Base-by-base conservation (phyloP, 1,284 basidiomycete genomes). In the Anthracocystis walkeri region DNA sequence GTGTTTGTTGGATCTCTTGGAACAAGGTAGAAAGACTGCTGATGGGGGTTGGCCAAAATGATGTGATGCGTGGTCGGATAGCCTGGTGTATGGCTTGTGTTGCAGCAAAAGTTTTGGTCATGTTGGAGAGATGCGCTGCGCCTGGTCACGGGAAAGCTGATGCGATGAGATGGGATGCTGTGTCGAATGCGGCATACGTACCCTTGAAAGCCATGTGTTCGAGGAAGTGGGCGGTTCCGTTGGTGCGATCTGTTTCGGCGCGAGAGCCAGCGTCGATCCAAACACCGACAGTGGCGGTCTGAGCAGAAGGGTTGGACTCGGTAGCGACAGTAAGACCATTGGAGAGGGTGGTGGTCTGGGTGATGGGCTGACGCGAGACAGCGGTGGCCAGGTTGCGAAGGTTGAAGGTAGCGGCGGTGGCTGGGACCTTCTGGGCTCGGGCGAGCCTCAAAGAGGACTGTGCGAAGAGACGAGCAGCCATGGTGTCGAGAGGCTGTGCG, bases 241-340 rank as follows among this genome's bases (percentile, higher is more conserved):
- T 97, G 58, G 92, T 97, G 86, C 90, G 90, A 87, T 93, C 91
- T 56, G 92, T 96, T 89, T 99, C 97, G 71, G 94, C 95, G 70
- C 97, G 90, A 73, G 94, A 96, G 78, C 97, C 97, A 68, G 96
- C 95, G 85, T 98, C 96, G 84, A 99, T 97, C 95, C 95, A 99
- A 65, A 98, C 92, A 81, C 97, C 97, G 50, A 99, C 95, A 33
- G 96, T 99, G 18, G 96, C 96, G 14, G 96, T 98, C 87, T 96
- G 93, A n/a, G 94, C 92, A 85, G 94, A 91, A 23, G 94, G 90
- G 78, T 95, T 93, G 27, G 93, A 89, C 88, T 98, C 95, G 54
- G 86, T 86, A 16, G 86, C 86, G 60, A 87, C 80, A 42, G 81
- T 85, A 31, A 85, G 77, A 53, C 84, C 82, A 52, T 80, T 81